Evolutionary conservation across 2,329 filamentous ascomycete genomes (phyloP), one percentile per base, ranked within the genome.

Genomic region (Epichloe sylvatica): DNA sequence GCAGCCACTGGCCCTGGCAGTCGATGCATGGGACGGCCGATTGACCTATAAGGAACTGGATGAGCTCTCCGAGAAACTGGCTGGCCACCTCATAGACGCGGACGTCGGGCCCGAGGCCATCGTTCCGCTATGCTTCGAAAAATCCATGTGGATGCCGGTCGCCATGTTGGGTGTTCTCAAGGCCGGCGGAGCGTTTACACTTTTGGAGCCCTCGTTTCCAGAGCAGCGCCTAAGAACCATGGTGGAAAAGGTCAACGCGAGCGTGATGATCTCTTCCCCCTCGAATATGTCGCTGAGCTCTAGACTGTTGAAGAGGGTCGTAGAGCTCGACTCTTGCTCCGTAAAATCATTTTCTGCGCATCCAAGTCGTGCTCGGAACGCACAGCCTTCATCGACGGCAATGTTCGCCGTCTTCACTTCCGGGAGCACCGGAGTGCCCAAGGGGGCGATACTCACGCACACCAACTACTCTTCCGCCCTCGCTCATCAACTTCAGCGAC

Each of bases 11-110:
- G 25, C 25, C 25, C 25, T 25, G 25, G 25, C 25, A 25, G 25
- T 25, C 25, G 25, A 25, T 25, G 25, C 25, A 25, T 25, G 25
- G 53, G 58, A 72, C 72, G 47, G 75, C 70, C 59, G 66, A 65
- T 52, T 67, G 67, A 47, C 57, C 64, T 19, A 67, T 48, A 52
- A 63, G 54, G 33, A 70, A 23, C 58, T 25, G 25, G 25, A 25
- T 25, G 25, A 25, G 3, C 25, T 25, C 25, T 8, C 25, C 70
- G 2, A 45, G 53, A 34, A 19, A 4, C 39, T 56, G 2, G 56
- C 54, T 19, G 13, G n/a, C 17, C 42, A 47, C 21, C 51, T 55
- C 6, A 21, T 41, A 7, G 34, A 30, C 11, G 41, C 25, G 4
- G 53, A 47, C 5, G 46, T 49, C 4, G 40, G 43, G 3, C 47